Conservation (phyloP, 768 basidiomycete species). For the Tricholoma hemisulphureum region DNA sequence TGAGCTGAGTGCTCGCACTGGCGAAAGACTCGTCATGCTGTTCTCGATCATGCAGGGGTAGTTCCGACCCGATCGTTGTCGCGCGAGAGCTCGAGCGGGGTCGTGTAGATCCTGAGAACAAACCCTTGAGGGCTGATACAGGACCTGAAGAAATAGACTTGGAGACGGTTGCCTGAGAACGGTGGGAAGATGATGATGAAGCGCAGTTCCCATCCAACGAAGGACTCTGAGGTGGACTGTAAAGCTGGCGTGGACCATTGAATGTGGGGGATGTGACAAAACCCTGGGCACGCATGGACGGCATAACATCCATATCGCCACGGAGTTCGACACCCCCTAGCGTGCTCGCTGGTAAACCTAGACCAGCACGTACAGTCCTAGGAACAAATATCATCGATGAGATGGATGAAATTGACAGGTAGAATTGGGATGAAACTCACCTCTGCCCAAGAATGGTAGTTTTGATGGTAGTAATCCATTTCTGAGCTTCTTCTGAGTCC, state of each 20-base stretch:
- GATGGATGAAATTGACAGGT: background rate
- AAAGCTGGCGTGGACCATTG: slow-evolving; percentile 20
- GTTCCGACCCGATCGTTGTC: slow-evolving; percentile 37
- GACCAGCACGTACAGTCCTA: slow-evolving; percentile 69
- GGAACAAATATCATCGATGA: slow-evolving; percentile 2
- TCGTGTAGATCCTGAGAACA: slow-evolving; percentile 49
- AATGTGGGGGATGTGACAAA: slow-evolving; percentile 40
- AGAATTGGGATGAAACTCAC: slow-evolving; percentile 38
- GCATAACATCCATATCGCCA: slow-evolving; percentile 82
- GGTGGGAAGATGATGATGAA: slow-evolving; percentile 45
- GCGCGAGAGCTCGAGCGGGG: slow-evolving; percentile 58
- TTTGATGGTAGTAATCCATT: slow-evolving; percentile 77
- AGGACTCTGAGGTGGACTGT: slow-evolving; percentile 27
- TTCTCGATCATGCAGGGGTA: slow-evolving; percentile 28
- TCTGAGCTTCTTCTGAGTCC: slow-evolving; percentile 60
- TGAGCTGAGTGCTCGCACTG: slow-evolving; percentile 45
- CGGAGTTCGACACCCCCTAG: slow-evolving; percentile 56
- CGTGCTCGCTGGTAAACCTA: slow-evolving; percentile 46
- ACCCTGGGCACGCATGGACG: slow-evolving; percentile 75
- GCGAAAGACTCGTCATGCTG: slow-evolving; percentile 53
- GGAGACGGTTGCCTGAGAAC: slow-evolving; percentile 41
- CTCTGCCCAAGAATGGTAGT: slow-evolving; percentile 67
- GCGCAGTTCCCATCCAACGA: slow-evolving; percentile 40
- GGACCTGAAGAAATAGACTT: slow-evolving; percentile 38
- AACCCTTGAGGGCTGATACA: slow-evolving; percentile 58